Percentiles rank a stretch among this genome's conserved stretches.
These are phyloP conservation scores for Colletotrichum endophyticum DNA, from an alignment of 2,329 filamentous ascomycete genomes.

Conservation along the genomic window DNA sequence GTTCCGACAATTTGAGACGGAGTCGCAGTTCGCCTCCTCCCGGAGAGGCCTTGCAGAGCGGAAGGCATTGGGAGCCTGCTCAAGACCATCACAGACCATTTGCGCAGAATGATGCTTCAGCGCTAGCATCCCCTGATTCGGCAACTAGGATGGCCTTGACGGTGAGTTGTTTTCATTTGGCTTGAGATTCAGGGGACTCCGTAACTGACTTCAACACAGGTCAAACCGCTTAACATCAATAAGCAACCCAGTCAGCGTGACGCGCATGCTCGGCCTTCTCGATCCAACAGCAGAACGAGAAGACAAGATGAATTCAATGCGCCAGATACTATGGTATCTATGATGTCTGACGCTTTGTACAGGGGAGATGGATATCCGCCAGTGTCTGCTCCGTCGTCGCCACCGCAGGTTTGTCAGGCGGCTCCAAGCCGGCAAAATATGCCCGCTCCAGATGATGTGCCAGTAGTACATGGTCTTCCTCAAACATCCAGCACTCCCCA, in stretches of 20 bases:
- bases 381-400: background rate
- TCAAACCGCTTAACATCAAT: background rate
- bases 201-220: background rate
- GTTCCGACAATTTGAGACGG: background rate
- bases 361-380: background rate
- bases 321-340: background rate
- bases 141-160: background rate
- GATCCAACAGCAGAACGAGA: background rate
- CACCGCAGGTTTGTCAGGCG: background rate
- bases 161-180: background rate
- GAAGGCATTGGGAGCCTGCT: background rate
- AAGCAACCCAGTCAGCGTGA: background rate
- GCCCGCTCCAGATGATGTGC: background rate
- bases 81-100: background rate
- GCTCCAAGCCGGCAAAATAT: background rate
- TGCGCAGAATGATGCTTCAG: background rate
- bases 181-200: background rate
- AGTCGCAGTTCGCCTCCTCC: background rate
- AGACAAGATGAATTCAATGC: background rate
- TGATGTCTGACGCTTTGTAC: background rate
- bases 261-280: fast-evolving
- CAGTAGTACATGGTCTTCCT: background rate
- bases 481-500: background rate
- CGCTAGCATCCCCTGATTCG: background rate
- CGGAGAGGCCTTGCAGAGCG: background rate